A percentile compares a stretch with the other conserved stretches of the same genome.
Conservation (phyloP, 177 flowering plant species). For the Telopea speciosissima region DNA sequence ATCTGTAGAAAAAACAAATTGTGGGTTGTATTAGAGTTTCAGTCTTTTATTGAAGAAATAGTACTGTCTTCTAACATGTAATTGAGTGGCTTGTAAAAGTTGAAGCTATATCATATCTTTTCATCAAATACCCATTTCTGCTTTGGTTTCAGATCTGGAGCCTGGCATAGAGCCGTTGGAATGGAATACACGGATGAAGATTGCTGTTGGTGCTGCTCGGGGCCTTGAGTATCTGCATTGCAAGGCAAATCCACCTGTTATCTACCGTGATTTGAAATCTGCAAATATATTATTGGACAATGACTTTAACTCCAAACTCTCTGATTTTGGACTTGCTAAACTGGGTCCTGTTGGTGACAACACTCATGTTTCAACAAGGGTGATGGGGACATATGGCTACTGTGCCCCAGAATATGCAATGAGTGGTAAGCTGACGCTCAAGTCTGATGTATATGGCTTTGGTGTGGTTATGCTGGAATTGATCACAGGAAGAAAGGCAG, state of each 20-base stretch:
- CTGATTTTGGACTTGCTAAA: conserved; percentile 95
- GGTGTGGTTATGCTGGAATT: conserved; percentile 90
- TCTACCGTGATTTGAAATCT: conserved; percentile 88
- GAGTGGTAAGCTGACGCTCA: conserved; percentile 86
- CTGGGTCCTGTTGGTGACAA: conserved; percentile 92
- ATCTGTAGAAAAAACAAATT: background rate
- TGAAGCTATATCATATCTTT: background rate
- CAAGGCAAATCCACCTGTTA: conserved; percentile 81
- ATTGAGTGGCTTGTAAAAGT: conserved; percentile 2
- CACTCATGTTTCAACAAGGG: conserved; percentile 83
- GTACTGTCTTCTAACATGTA: background rate
- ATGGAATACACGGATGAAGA: conserved; percentile 75
- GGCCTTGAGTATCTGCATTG: conserved; percentile 89
- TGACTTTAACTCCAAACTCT: conserved; percentile 81
- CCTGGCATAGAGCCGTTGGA: conserved; percentile 44
- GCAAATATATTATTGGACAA: conserved; percentile 80
- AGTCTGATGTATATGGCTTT: conserved; percentile 89
- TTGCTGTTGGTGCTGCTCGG: conserved; percentile 82
- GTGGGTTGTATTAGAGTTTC: background rate
- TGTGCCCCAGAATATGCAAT: conserved; percentile 96
- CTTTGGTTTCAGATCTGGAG: conserved; percentile 33
- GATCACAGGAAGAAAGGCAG: conserved; percentile 72
- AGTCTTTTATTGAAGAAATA: background rate
- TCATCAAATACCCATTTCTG: background rate
- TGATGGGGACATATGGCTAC: conserved; percentile 96